Percentiles rank a stretch among this genome's conserved stretches.
Evolutionary conservation across 1,284 basidiomycete genomes (phyloP).

Genomic region (Amylostereum areolatum): DNA sequence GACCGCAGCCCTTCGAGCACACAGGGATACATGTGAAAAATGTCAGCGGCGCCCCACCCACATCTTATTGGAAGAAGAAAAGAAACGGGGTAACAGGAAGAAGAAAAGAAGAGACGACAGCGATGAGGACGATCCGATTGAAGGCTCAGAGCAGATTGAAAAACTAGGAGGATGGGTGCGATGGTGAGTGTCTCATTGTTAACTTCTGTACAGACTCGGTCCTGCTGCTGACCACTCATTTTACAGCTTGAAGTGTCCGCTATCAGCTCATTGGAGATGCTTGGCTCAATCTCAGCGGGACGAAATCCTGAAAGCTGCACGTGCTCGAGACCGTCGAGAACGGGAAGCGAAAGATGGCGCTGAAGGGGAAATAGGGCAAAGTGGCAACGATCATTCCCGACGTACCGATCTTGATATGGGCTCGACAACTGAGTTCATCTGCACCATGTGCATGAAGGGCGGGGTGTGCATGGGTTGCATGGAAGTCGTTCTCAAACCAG

Average conservation of each 20-base stretch:
- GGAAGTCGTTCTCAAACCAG: slow-evolving; percentile 46
- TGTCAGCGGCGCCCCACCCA: slow-evolving; percentile 60
- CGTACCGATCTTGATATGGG: slow-evolving; percentile 41
- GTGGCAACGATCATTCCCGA: slow-evolving; percentile 17
- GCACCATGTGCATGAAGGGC: slow-evolving; percentile 69
- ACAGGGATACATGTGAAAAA: slow-evolving; percentile 66
- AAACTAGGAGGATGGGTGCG: slow-evolving; percentile 78
- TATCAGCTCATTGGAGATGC: slow-evolving; percentile 78
- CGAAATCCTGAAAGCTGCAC: slow-evolving; percentile 65
- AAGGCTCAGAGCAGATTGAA: slow-evolving; percentile 46
- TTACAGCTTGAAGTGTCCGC: slow-evolving; percentile 66
- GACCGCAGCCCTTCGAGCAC: slow-evolving; percentile 44
- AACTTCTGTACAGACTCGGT: not conserved
- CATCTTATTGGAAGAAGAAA: slow-evolving; percentile 35
- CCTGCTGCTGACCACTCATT: not conserved
- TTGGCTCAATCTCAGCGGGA: slow-evolving; percentile 59
- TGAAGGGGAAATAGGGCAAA: slow-evolving; percentile 7
- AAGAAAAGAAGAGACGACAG: slow-evolving; percentile 38
- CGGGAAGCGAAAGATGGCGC: slow-evolving; percentile 25
- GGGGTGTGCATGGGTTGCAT: slow-evolving; percentile 76
- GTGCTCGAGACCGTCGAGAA: slow-evolving; percentile 40
- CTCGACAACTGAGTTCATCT: slow-evolving; percentile 74
- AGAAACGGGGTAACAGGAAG: slow-evolving; percentile 32
- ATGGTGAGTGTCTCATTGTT: slow-evolving; percentile 45
- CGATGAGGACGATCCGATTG: slow-evolving; percentile 37